Evolutionary conservation across 345 rosid genomes (phyloP).

Genomic region (Microthlaspi erraticum): DNA sequence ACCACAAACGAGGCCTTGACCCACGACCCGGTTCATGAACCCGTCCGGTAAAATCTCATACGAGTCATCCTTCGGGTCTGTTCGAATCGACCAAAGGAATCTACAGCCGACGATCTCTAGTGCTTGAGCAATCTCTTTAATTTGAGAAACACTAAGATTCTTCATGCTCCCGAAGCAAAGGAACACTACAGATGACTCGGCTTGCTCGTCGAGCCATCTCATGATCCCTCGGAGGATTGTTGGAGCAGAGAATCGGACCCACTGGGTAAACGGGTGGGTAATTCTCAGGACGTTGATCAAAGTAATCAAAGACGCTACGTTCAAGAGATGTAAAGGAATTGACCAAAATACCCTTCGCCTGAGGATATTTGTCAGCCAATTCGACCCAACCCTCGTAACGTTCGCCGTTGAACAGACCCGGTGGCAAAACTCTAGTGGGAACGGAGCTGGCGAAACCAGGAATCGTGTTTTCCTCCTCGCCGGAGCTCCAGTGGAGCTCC

Average conservation of each 20-base stretch:
- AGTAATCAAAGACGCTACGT: conserved; percentile 38
- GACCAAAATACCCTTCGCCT: conserved; percentile 49
- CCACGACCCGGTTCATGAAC: conserved; percentile 25
- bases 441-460: conserved; percentile 47
- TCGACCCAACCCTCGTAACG: conserved; percentile 40
- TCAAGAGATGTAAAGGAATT: conserved; percentile 51
- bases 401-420: conserved; percentile 36
- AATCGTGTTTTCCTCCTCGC: conserved; percentile 18
- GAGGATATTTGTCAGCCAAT: conserved; percentile 45
- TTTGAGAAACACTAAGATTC: conserved; percentile 39
- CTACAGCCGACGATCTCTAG: conserved; percentile 40
- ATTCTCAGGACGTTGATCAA: conserved; percentile 14
- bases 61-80: conserved; percentile 11
- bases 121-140: conserved; percentile 52
- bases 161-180: conserved; percentile 57
- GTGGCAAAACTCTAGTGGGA: conserved; percentile 47
- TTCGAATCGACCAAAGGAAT: conserved; percentile 49
- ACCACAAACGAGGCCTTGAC: conserved; percentile 37
- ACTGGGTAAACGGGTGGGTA: conserved; percentile 49
- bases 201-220: conserved; percentile 57
- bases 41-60: conserved; percentile 45
- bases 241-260: conserved; percentile 49
- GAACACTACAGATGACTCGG: conserved; percentile 53
- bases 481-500: conserved; percentile 22
- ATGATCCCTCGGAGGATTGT: conserved; percentile 35